Percentiles rank a stretch among this genome's conserved stretches.
phyloP scores from a whole-genome alignment of 805 yeast species.

The Sugiyamaella chiloensis region DNA sequence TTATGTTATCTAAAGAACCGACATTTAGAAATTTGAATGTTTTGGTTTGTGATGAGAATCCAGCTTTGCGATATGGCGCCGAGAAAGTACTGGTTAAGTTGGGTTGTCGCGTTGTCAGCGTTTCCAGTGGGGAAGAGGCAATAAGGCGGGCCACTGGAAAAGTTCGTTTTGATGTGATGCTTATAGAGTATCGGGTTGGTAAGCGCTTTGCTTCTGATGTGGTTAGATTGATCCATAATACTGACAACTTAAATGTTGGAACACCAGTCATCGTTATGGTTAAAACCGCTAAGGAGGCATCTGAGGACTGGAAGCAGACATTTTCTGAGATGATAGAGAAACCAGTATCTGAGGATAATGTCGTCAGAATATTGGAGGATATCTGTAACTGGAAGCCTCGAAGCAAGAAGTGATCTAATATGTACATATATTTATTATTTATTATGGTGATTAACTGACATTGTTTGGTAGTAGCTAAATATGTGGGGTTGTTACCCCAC shows the following conservation, averaged over 20 bases:
- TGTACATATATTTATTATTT: conserved; percentile 2
- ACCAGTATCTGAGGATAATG: conserved; percentile 48
- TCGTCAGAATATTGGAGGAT: conserved; percentile 32
- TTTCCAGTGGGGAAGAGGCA: conserved; percentile 77
- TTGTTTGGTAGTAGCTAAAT: no score
- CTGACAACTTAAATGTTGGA: conserved; percentile 69
- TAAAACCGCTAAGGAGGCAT: conserved; percentile 57
- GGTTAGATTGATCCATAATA: conserved; percentile 67
- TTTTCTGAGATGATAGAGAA: conserved; percentile 74
- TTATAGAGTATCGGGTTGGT: conserved; percentile 68
- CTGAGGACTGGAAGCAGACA: conserved; percentile 22
- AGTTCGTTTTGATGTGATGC: conserved; percentile 77
- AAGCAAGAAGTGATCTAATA: not conserved
- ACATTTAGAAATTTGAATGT: conserved; percentile 50
- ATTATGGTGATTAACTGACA: no score
- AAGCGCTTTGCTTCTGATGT: conserved; percentile 73
- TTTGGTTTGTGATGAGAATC: conserved; percentile 81
- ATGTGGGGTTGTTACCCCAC: no score
- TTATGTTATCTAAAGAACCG: conserved; percentile 9
- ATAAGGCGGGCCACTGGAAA: conserved; percentile 78
- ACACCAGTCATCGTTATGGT: conserved; percentile 79
- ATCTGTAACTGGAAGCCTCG: conserved; percentile 32
- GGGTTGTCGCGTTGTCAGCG: conserved; percentile 79
- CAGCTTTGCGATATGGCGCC: conserved; percentile 69
- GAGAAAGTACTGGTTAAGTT: conserved; percentile 58